These are phyloP conservation scores for Candida ulmi DNA, from an alignment of 805 yeast species.

Conservation along the genomic window DNA sequence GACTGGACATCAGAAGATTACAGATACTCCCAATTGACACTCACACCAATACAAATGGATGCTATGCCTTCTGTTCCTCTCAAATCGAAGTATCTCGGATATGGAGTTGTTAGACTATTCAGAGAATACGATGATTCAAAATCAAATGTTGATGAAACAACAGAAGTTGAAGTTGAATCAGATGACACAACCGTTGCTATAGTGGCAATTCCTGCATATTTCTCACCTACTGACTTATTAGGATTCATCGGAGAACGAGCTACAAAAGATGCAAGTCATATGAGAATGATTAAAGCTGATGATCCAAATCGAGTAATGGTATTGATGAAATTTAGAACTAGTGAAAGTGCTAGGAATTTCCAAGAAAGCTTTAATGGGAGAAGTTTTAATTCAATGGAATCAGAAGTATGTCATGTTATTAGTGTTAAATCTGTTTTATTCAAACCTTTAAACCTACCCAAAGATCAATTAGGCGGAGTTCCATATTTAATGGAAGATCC, in stretches of 20 bases:
- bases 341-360: slow-evolving; percentile 55
- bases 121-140: slow-evolving; percentile 38
- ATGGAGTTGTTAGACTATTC: slow-evolving; percentile 68
- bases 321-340: slow-evolving; percentile 62
- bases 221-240: slow-evolving; percentile 76
- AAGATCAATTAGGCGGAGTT: slow-evolving; percentile 33
- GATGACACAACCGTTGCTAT: slow-evolving; percentile 71
- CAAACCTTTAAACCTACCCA: slow-evolving; percentile 16
- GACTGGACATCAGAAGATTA: slow-evolving; percentile 8
- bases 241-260: slow-evolving; percentile 72
- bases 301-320: slow-evolving; percentile 69
- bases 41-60: slow-evolving; percentile 22
- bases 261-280: slow-evolving; percentile 54
- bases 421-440: slow-evolving; percentile 42
- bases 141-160: slow-evolving; percentile 8
- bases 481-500: slow-evolving; percentile 75
- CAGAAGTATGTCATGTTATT: slow-evolving; percentile 77
- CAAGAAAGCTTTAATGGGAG: slow-evolving; percentile 64
- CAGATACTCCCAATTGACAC: slow-evolving; percentile 29
- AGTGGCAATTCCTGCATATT: slow-evolving; percentile 82
- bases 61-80: slow-evolving; percentile 6
- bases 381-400: slow-evolving; percentile 80
- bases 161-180: slow-evolving; percentile 33
- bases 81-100: slow-evolving; percentile 57
- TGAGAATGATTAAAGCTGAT: slow-evolving; percentile 64